These are phyloP conservation scores for Sporothrix mexicana DNA, from an alignment of 2,329 filamentous ascomycete genomes.

Conservation along the genomic window DNA sequence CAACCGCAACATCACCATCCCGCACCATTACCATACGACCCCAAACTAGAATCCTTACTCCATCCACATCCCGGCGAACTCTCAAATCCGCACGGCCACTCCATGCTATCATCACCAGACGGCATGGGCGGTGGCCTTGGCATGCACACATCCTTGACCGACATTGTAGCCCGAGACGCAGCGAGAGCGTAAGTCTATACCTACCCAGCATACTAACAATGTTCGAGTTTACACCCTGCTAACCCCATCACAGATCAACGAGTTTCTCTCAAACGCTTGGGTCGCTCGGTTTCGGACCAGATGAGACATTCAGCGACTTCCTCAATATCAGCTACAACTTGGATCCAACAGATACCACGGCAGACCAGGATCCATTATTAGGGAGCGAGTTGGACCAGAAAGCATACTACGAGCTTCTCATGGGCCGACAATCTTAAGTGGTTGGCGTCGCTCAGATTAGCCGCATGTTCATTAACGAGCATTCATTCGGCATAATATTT, in stretches of 20 bases:
- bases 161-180: conserved; percentile 47
- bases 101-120: conserved; percentile 14
- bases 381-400: conserved; percentile 47
- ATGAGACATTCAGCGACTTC: conserved; percentile 48
- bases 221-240: background rate
- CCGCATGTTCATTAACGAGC: background rate
- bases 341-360: conserved; percentile 42
- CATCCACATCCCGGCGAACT: conserved; percentile 35
- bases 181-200: conserved; percentile 43
- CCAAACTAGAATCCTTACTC: conserved; percentile 18
- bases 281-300: conserved; percentile 47
- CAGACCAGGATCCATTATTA: conserved; percentile 42
- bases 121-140: conserved; percentile 21
- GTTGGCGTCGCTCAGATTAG: background rate
- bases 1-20: background rate
- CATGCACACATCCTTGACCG: conserved; percentile 41
- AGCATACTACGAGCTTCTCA: conserved; percentile 48
- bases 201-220: background rate
- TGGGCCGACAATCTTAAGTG: conserved; percentile 40
- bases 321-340: conserved; percentile 47
- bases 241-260: conserved; percentile 41
- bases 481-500: background rate
- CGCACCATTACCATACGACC: conserved; percentile 26
- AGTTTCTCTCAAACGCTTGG: conserved; percentile 47
- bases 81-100: conserved; percentile 38